phyloP scores from a whole-genome alignment of 345 rosid species.

The Microcos paniculata region DNA sequence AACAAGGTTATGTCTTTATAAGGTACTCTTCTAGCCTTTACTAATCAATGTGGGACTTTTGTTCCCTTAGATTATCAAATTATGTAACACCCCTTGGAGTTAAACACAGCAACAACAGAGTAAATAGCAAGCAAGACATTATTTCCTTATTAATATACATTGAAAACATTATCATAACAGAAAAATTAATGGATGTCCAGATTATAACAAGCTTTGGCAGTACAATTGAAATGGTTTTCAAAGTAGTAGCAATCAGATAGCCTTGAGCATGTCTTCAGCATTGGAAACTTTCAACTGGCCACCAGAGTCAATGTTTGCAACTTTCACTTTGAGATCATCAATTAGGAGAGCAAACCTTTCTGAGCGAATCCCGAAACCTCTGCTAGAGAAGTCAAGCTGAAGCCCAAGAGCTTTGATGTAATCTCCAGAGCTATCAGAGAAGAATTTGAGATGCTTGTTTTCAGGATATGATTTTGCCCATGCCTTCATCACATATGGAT shows the following conservation, averaged over 20 bases:
- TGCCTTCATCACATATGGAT: constrained; percentile 63
- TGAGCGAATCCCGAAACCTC: constrained; percentile 57
- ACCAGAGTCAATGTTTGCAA: constrained; percentile 58
- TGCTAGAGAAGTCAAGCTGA: constrained; percentile 55
- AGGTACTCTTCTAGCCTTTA: too few species aligned
- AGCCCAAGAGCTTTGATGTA: constrained; percentile 63
- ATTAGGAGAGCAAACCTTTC: constrained; percentile 63
- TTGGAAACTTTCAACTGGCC: constrained; percentile 62
- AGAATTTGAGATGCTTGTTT: constrained; percentile 60
- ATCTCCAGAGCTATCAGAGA: constrained; percentile 60
- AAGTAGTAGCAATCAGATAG: constrained; percentile 26
- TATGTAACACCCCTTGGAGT: too few species aligned
- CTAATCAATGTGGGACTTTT: too few species aligned
- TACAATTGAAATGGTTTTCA: background rate
- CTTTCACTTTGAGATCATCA: constrained; percentile 64
- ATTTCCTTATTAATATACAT: too few species aligned
- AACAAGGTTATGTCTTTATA: too few species aligned
- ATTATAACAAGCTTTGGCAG: background rate
- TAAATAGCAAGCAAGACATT: too few species aligned
- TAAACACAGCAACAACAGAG: too few species aligned
- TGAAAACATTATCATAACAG: background rate
- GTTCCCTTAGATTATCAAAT: too few species aligned
- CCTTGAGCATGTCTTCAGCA: constrained; percentile 55
- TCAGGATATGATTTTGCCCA: constrained; percentile 65
- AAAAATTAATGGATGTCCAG: background rate